phyloP scores from a whole-genome alignment of 140 eudicot species.

The Stevia rebaudiana region DNA sequence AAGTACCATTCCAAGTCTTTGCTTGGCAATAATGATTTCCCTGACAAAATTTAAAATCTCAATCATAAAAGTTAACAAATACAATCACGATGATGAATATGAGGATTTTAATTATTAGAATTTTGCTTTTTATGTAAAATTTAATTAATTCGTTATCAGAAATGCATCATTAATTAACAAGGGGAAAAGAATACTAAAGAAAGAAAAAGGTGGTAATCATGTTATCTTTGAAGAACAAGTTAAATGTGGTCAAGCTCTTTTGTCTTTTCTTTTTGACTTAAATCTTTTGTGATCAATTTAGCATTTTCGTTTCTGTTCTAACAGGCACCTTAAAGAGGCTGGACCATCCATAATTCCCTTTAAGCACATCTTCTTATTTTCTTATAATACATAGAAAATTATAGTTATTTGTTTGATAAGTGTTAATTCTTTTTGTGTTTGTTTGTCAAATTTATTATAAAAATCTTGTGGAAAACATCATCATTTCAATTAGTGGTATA shows the following conservation, averaged over 20 bases:
- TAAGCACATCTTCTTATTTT: constrained; percentile 13
- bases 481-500: too few relatives aligned
- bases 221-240: constrained; percentile 27
- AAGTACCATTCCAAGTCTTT: constrained; percentile 97
- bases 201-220: constrained; percentile 31
- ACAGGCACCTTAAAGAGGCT: constrained; percentile 49
- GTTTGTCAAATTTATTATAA: not conserved
- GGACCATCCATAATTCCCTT: constrained; percentile 41
- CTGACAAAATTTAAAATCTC: constrained; percentile 22
- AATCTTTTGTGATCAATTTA: constrained; percentile 29
- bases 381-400: not conserved
- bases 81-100: not conserved
- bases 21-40: constrained; percentile 89
- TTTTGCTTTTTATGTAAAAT: not conserved
- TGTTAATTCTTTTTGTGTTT: not conserved
- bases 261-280: constrained; percentile 41
- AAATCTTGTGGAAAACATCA: not conserved
- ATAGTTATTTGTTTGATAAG: not conserved
- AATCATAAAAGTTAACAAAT: not conserved
- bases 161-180: constrained; percentile 7
- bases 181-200: constrained; percentile 18
- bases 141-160: constrained; percentile 21
- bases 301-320: constrained; percentile 28
- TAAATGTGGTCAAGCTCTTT: constrained; percentile 26
- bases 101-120: not conserved